Conservation (phyloP, 192 early-diverging fungal species). For the Umbelopsis sp. region DNA sequence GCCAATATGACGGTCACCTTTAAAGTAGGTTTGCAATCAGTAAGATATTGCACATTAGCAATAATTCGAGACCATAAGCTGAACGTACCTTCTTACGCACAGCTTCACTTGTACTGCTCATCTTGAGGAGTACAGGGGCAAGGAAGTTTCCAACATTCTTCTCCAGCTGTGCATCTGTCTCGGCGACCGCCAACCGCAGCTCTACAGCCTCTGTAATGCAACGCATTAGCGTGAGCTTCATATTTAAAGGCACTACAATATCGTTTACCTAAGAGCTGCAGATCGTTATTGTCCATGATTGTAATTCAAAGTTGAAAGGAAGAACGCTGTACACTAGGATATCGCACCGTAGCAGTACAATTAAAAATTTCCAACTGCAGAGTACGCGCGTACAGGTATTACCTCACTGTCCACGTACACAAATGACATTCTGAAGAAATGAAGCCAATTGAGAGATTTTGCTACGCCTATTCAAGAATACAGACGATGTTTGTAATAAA, state of each 20-base stretch:
- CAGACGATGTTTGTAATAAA: no score
- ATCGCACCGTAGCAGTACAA: not conserved
- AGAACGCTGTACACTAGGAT: not conserved
- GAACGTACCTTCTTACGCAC: constrained; percentile 47
- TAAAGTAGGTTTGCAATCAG: not conserved
- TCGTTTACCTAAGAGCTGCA: constrained; percentile 34
- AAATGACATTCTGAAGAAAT: not conserved
- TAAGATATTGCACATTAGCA: not conserved
- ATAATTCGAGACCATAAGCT: not conserved
- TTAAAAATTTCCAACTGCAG: not conserved
- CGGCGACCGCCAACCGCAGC: constrained; percentile 71
- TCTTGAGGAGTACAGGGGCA: constrained; percentile 69
- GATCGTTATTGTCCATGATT: constrained; percentile 26
- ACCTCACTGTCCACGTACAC: not conserved
- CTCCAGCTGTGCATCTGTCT: constrained; percentile 66
- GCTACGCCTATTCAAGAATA: not conserved
- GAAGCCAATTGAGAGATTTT: not conserved
- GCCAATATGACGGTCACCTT: constrained; percentile 76
- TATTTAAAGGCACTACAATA: not conserved
- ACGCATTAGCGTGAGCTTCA: not conserved
- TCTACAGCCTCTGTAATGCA: constrained; percentile 69
- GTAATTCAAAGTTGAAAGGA: not conserved
- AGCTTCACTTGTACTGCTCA: constrained; percentile 49
- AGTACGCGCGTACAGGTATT: constrained; percentile 13
- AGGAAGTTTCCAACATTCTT: constrained; percentile 63